Percentiles rank a stretch among this genome's conserved stretches.
Evolutionary conservation across 192 early-diverging fungal species (phyloP).

Genomic region (Gonapodya prolifera): DNA sequence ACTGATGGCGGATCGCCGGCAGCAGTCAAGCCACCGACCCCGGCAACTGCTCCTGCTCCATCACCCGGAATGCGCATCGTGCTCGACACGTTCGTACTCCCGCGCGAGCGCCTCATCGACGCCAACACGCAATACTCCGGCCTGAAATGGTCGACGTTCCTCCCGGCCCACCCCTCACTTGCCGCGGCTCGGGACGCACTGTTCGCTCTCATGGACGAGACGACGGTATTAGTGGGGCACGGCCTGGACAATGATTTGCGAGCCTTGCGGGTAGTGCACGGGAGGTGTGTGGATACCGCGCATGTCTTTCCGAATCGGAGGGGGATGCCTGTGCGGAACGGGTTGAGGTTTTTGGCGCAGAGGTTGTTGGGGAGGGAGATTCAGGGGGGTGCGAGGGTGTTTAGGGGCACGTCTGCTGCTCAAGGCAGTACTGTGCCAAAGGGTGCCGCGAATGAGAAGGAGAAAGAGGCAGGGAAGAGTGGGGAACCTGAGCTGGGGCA

Average conservation of each 20-base stretch:
- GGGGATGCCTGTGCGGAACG: slow-evolving; percentile 2
- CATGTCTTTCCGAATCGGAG: slow-evolving; percentile 1
- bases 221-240: slow-evolving; percentile 9
- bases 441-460: too few species aligned
- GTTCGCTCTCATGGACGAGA: neutral
- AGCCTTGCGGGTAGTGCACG: slow-evolving; percentile 4
- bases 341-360: neutral
- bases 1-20: too few species aligned
- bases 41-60: too few species aligned
- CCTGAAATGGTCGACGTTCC: neutral
- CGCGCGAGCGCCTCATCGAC: neutral
- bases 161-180: neutral
- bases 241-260: slow-evolving; percentile 9
- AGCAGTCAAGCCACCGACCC: too few species aligned
- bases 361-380: neutral
- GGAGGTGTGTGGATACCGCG: slow-evolving; percentile 8
- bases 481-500: too few species aligned
- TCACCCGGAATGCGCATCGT: too few species aligned
- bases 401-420: too few species aligned
- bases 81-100: neutral
- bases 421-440: too few species aligned
- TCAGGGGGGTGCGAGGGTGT: slow-evolving; percentile 2
- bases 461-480: too few species aligned
- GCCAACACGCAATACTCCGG: neutral
- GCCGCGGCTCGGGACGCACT: neutral